phyloP scores from a whole-genome alignment of 192 early-diverging fungal genomes.

The Chytriomyces sp. region DNA sequence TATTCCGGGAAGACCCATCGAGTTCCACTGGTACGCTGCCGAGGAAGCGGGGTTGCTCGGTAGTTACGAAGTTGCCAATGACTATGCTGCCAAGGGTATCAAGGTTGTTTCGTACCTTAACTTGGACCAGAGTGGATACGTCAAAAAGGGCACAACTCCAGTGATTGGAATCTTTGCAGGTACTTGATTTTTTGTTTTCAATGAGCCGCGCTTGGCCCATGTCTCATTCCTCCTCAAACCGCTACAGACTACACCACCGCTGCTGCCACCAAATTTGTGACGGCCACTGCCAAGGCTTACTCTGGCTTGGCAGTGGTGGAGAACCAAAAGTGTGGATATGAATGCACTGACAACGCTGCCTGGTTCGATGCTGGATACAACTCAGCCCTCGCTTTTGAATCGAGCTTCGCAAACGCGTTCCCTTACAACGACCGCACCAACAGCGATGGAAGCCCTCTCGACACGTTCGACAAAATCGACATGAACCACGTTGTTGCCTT shows the following conservation, averaged over 20 bases:
- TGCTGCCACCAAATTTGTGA: slow-evolving; percentile 4
- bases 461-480: slow-evolving; percentile 24
- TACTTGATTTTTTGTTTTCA: not conserved
- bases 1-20: slow-evolving; percentile 72
- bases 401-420: not conserved
- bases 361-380: not conserved
- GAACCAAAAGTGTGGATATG: slow-evolving; percentile 10
- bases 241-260: slow-evolving; percentile 44
- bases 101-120: slow-evolving; percentile 34
- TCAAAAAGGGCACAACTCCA: slow-evolving; percentile 37
- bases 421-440: slow-evolving; percentile 24
- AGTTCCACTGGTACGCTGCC: slow-evolving; percentile 93
- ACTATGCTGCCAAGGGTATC: slow-evolving; percentile 30
- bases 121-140: slow-evolving; percentile 66
- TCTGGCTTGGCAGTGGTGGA: not conserved
- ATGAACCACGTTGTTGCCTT: slow-evolving; percentile 21
- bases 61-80: slow-evolving; percentile 59
- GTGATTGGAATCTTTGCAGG: slow-evolving; percentile 70
- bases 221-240: not conserved
- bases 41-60: slow-evolving; percentile 86
- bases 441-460: slow-evolving; percentile 27
- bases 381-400: not conserved
- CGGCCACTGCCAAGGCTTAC: not conserved
- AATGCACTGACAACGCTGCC: slow-evolving; percentile 7
- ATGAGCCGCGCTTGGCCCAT: not conserved